Evolutionary conservation across 768 basidiomycete genomes (phyloP).

Genomic region (Rhodocollybia butyracea): DNA sequence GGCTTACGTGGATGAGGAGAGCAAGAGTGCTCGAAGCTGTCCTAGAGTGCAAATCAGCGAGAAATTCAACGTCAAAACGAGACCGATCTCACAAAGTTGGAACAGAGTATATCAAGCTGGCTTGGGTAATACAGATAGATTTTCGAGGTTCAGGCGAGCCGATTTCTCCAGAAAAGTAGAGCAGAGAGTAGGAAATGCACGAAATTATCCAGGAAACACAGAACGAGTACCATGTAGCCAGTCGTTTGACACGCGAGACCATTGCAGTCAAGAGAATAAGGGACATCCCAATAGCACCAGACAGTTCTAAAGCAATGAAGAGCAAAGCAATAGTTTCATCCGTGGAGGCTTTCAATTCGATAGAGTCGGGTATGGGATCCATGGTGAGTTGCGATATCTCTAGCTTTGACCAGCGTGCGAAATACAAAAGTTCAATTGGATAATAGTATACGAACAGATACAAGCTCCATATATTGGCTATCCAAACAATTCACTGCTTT

Average conservation of each 20-base stretch:
- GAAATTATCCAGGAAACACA: slow-evolving; percentile 3
- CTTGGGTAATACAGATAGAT: slow-evolving; percentile 9
- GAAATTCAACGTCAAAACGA: background rate
- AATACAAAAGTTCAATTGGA: too few species aligned
- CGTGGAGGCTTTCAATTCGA: background rate
- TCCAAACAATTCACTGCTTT: too few species aligned
- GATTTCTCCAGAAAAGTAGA: background rate
- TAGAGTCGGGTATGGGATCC: background rate
- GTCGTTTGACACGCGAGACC: slow-evolving; percentile 2
- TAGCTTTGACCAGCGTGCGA: slow-evolving; percentile 6
- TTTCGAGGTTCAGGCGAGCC: background rate
- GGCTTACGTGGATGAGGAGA: slow-evolving; percentile 9
- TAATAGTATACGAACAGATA: too few species aligned
- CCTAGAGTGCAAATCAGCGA: background rate
- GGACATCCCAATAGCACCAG: slow-evolving; percentile 6
- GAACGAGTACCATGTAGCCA: slow-evolving; percentile 4
- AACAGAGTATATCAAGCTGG: slow-evolving; percentile 11
- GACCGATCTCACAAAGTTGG: slow-evolving; percentile 7
- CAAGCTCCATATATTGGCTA: too few species aligned
- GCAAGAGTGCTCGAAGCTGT: slow-evolving; percentile 9
- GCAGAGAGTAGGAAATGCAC: slow-evolving; percentile 1
- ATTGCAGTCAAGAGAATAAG: slow-evolving; percentile 6
- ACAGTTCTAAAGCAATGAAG: slow-evolving; percentile 3
- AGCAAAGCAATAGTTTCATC: background rate
- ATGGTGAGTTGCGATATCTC: background rate